A percentile compares a stretch with the other conserved stretches of the same genome.
phyloP scores from a whole-genome alignment of 192 early-diverging fungal genomes.

The Dissophora ornata region DNA sequence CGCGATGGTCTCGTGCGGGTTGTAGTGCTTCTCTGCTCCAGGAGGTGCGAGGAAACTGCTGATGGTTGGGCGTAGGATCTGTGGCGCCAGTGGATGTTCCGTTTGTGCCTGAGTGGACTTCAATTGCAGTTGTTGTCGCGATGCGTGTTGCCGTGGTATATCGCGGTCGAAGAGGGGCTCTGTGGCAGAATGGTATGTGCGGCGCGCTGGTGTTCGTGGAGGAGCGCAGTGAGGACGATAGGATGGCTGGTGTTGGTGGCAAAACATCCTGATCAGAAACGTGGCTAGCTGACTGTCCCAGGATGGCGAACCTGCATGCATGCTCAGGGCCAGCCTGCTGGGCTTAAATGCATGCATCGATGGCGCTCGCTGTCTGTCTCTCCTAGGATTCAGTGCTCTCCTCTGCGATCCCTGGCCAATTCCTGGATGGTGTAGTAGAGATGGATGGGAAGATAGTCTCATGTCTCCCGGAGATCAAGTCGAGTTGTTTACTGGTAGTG shows the following conservation, averaged over 20 bases:
- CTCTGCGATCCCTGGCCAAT: too few species aligned
- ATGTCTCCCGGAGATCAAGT: neutral
- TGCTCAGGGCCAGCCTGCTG: slow-evolving; percentile 6
- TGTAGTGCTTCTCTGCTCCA: slow-evolving; percentile 22
- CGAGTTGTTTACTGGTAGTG: slow-evolving; percentile 3
- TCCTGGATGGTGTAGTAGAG: too few species aligned
- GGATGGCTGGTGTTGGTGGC: slow-evolving; percentile 1
- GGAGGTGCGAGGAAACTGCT: slow-evolving; percentile 36
- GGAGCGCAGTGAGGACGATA: slow-evolving; percentile 1
- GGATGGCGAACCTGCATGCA: neutral
- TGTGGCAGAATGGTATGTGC: neutral
- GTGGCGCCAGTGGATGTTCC: neutral
- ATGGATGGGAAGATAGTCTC: too few species aligned
- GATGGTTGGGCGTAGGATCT: slow-evolving; percentile 3
- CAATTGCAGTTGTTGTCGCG: too few species aligned
- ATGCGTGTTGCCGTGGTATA: neutral
- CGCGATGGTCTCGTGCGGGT: slow-evolving; percentile 47
- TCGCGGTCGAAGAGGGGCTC: neutral
- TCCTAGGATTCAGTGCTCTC: too few species aligned
- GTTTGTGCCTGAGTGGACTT: too few species aligned
- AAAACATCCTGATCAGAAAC: slow-evolving; percentile 30
- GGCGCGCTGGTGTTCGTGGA: neutral
- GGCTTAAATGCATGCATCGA: slow-evolving; percentile 21
- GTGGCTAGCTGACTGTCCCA: slow-evolving; percentile 47
- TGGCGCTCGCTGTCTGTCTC: too few species aligned